Conservation (phyloP, 1,139 yeast genomes). For the Citeromyces siamensis region DNA sequence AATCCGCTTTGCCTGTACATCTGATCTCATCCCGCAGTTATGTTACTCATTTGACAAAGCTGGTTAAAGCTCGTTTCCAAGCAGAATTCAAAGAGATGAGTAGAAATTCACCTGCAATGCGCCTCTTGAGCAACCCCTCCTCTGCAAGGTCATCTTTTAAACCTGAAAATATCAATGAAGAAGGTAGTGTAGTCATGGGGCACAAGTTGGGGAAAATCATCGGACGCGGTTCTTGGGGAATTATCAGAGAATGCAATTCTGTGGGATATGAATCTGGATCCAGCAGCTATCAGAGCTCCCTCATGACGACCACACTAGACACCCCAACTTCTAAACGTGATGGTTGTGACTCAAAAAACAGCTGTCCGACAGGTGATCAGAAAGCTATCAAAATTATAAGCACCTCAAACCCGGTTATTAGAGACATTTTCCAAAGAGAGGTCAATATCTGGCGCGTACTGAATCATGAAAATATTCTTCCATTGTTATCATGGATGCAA, state of each 20-base stretch:
- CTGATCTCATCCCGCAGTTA: slow-evolving; percentile 10
- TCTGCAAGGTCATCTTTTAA: slow-evolving; percentile 5
- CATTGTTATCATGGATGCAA: slow-evolving; percentile 48
- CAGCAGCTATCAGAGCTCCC: background rate
- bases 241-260: slow-evolving; percentile 60
- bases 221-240: slow-evolving; percentile 90
- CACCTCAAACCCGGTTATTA: slow-evolving; percentile 29
- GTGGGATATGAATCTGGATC: slow-evolving; percentile 11
- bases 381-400: slow-evolving; percentile 74
- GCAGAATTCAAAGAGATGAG: slow-evolving; percentile 10
- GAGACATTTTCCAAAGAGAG: slow-evolving; percentile 53
- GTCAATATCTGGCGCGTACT: slow-evolving; percentile 63
- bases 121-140: slow-evolving; percentile 12
- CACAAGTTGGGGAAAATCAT: slow-evolving; percentile 64
- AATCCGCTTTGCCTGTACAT: slow-evolving; percentile 26
- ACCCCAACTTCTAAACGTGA: background rate
- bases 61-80: slow-evolving; percentile 12
- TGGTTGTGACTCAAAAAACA: background rate
- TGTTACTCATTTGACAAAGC: slow-evolving; percentile 17
- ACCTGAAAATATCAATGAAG: slow-evolving; percentile 32
- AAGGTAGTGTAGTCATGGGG: slow-evolving; percentile 47
- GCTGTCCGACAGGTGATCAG: slow-evolving; percentile 10
- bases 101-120: slow-evolving; percentile 12
- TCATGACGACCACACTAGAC: background rate
- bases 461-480: slow-evolving; percentile 52